These are phyloP conservation scores for Gracilaria domingensis DNA, from an alignment of 23 red algal species.

Conservation along the genomic window DNA sequence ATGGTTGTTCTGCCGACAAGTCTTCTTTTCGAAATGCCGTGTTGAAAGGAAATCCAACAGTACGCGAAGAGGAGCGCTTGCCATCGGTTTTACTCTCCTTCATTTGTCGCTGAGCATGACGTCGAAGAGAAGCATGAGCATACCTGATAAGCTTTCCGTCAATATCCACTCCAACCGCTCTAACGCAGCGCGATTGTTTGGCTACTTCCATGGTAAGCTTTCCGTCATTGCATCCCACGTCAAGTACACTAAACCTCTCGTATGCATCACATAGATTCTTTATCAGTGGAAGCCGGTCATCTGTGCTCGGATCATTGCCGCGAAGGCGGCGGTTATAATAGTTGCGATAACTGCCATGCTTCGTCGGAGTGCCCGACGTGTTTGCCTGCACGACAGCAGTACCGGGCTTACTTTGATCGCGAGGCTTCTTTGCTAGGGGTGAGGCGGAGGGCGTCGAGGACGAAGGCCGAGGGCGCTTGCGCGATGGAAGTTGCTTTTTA, in stretches of 20 bases:
- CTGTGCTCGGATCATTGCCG: conserved; percentile 24
- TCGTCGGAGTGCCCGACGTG: background rate
- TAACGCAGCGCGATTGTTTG: background rate
- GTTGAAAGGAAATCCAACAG: conserved; percentile 49
- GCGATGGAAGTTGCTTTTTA: background rate
- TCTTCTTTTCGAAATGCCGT: conserved; percentile 55
- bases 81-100: background rate
- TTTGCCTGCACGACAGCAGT: background rate
- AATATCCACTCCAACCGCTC: conserved; percentile 73
- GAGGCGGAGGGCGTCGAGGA: background rate
- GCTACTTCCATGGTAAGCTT: conserved; percentile 51
- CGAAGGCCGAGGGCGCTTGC: conserved; percentile 2
- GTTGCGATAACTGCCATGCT: conserved; percentile 43
- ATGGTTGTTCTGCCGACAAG: conserved; percentile 18
- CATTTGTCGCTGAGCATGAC: background rate
- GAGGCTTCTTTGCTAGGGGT: background rate
- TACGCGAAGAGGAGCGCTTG: background rate
- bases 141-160: conserved; percentile 55
- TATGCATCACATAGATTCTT: background rate
- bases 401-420: background rate
- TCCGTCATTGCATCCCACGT: conserved; percentile 89
- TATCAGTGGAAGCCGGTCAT: conserved; percentile 56
- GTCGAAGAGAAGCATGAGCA: conserved; percentile 37
- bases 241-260: conserved; percentile 45
- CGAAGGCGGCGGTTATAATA: conserved; percentile 62